phyloP scores from a whole-genome alignment of 129 eudicot species.

The Mikania micrantha region DNA sequence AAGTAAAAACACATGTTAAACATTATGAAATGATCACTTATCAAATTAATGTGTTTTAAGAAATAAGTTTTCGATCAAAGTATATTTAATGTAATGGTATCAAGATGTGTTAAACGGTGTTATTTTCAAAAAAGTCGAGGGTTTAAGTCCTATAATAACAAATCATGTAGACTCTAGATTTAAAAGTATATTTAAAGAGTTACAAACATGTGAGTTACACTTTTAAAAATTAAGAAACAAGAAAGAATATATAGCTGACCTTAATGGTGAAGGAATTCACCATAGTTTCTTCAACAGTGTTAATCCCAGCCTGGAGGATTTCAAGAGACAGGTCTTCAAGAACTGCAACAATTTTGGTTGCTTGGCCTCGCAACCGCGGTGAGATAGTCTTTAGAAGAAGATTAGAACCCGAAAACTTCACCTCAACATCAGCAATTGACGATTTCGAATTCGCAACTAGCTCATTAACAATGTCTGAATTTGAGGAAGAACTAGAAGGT shows the following conservation, averaged over 20 bases:
- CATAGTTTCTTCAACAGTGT: constrained; percentile 54
- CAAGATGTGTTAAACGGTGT: too few species aligned
- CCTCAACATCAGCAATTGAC: constrained; percentile 77
- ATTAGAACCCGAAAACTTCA: constrained; percentile 78
- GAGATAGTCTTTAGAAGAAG: constrained; percentile 70
- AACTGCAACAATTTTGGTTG: constrained; percentile 57
- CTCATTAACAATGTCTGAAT: constrained; percentile 52
- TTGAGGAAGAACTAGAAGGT: constrained; percentile 42
- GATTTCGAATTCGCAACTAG: constrained; percentile 85
- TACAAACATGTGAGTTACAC: too few species aligned
- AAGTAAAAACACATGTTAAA: too few species aligned
- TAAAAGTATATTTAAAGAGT: too few species aligned
- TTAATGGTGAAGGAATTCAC: constrained; percentile 81
- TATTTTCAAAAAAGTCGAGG: too few species aligned
- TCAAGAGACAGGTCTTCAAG: constrained; percentile 83
- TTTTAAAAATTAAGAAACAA: too few species aligned
- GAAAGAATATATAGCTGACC: constrained; percentile 32
- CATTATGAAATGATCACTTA: too few species aligned
- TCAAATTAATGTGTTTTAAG: too few species aligned
- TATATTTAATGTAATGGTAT: too few species aligned
- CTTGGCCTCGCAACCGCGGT: constrained; percentile 69
- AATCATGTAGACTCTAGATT: too few species aligned
- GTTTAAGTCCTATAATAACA: too few species aligned
- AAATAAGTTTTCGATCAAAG: too few species aligned
- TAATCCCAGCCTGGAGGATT: constrained; percentile 64